Evolutionary conservation across 1,284 basidiomycete genomes (phyloP).

Genomic region (Sporisorium graminicola): DNA sequence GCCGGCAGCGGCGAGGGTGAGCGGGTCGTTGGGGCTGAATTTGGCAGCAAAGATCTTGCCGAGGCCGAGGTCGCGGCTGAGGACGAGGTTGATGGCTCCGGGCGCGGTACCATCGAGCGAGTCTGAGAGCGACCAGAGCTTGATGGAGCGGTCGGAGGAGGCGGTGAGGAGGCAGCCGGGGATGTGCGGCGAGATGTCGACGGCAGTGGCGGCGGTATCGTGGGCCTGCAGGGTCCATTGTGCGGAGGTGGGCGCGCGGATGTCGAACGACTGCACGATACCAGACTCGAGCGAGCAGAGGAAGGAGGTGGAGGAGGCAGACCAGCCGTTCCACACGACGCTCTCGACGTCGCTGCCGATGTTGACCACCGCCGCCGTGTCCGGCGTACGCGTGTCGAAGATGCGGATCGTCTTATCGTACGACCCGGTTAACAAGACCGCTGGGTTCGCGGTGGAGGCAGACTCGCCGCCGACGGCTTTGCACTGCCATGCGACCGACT

Average conservation of each 20-base stretch:
- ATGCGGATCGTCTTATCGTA: conserved; percentile 93
- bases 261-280: conserved; percentile 83
- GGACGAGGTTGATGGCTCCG: conserved; percentile 81
- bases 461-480: conserved; percentile 35
- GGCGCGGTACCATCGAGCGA: conserved; percentile 44
- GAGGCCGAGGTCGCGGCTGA: conserved; percentile 90
- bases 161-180: conserved; percentile 92
- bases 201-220: conserved; percentile 88
- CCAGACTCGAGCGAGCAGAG: conserved; percentile 76
- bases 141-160: conserved; percentile 87
- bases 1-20: conserved; percentile 93
- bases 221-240: conserved; percentile 94
- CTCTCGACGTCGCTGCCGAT: conserved; percentile 93
- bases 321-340: conserved; percentile 95
- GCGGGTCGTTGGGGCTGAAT: conserved; percentile 93
- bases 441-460: conserved; percentile 75
- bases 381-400: conserved; percentile 89
- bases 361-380: conserved; percentile 80
- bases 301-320: conserved; percentile 81
- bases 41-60: conserved; percentile 93
- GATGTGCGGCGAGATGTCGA: conserved; percentile 92
- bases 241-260: conserved; percentile 76
- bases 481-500: conserved; percentile 93
- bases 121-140: conserved; percentile 84
- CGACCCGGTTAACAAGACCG: conserved; percentile 89